A percentile compares a stretch with the other conserved stretches of the same genome.
These are phyloP conservation scores for Staphylotrichum tortipilum DNA, from an alignment of 495 filamentous ascomycete species.

Conservation along the genomic window DNA sequence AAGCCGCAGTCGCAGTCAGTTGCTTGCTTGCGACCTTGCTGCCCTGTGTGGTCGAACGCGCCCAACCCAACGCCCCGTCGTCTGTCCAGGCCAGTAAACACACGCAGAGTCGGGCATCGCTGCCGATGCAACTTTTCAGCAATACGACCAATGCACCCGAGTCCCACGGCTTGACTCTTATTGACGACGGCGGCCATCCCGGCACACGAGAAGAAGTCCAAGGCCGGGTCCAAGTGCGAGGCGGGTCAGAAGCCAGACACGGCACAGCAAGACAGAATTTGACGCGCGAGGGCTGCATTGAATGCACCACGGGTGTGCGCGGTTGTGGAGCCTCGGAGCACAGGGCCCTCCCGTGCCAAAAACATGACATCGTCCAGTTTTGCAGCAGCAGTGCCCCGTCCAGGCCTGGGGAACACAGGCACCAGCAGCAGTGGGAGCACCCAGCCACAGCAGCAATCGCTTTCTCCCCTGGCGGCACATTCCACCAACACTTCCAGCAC, in stretches of 20 bases:
- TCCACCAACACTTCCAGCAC: slow-evolving; percentile 4
- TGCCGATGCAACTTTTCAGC: background rate
- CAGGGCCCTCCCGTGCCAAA: slow-evolving; percentile 2
- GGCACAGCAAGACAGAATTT: no score
- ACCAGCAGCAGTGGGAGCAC: slow-evolving; percentile 2
- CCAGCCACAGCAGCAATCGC: no score
- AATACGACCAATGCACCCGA: background rate
- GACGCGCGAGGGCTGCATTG: background rate
- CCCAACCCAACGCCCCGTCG: no score
- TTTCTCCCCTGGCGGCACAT: background rate
- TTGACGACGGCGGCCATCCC: background rate
- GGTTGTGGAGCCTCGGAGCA: slow-evolving; percentile 3
- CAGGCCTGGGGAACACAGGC: slow-evolving; percentile 2
- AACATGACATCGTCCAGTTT: slow-evolving; percentile 12
- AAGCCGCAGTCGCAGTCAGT: no score
- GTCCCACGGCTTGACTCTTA: background rate
- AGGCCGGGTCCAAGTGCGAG: background rate
- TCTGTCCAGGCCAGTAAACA: no score
- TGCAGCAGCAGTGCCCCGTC: no score
- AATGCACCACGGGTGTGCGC: slow-evolving; percentile 2
- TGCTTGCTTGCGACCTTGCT: no score
- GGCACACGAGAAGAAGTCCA: background rate
- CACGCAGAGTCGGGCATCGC: background rate
- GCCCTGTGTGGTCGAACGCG: no score
- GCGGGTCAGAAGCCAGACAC: no score